These are phyloP conservation scores for Mycena vitilis DNA, from an alignment of 768 basidiomycete species.

Conservation along the genomic window DNA sequence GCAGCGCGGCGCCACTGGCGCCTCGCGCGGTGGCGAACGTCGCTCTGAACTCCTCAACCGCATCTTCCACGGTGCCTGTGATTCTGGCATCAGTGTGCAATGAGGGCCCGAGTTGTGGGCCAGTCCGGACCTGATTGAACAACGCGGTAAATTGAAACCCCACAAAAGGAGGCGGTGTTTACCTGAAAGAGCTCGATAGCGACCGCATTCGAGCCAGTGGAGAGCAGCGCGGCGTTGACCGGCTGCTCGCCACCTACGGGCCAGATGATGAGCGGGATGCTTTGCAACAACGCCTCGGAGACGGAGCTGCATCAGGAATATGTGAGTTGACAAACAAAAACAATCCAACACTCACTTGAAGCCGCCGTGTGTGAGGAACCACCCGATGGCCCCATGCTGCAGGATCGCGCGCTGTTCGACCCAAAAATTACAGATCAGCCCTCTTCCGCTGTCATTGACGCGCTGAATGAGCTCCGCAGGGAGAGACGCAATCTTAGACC, in stretches of 20 bases:
- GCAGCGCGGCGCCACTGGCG: background rate
- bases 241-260: conserved; percentile 21
- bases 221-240: conserved; percentile 15
- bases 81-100: conserved; percentile 2
- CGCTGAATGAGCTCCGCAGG: conserved; percentile 14
- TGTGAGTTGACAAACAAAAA: background rate
- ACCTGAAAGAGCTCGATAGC: conserved; percentile 28
- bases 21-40: conserved; percentile 12
- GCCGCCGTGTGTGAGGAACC: conserved; percentile 24
- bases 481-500: conserved; percentile 6
- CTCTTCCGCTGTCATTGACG: conserved; percentile 21
- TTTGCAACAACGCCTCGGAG: conserved; percentile 15
- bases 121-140: conserved; percentile 8
- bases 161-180: background rate
- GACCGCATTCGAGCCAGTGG: conserved; percentile 14
- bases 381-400: conserved; percentile 14
- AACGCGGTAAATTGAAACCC: background rate
- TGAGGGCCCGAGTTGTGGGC: conserved; percentile 15
- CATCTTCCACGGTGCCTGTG: conserved; percentile 23
- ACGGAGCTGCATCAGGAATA: conserved; percentile 6
- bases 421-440: conserved; percentile 21
- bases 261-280: conserved; percentile 29
- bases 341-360: conserved; percentile 13
- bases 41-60: conserved; percentile 18
- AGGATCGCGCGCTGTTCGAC: conserved; percentile 20